Evolutionary conservation across 169 alveolate species (phyloP).

Genomic region (Plasmodium berghei): DNA sequence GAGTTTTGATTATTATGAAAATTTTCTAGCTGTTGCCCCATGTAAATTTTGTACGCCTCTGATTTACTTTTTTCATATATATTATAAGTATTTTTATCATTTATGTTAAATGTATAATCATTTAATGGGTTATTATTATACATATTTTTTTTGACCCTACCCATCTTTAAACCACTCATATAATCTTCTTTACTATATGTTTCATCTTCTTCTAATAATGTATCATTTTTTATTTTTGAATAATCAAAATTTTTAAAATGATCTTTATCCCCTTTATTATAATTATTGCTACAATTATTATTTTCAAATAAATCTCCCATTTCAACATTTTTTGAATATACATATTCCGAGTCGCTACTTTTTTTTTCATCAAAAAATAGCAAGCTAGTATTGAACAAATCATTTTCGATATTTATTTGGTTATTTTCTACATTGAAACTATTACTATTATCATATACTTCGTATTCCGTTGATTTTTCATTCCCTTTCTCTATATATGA

Average conservation of each 20-base stretch:
- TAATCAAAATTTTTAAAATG: slow-evolving; percentile 30
- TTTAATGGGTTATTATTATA: slow-evolving; percentile 5
- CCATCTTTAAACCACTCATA: slow-evolving; percentile 49
- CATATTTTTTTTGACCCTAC: not conserved
- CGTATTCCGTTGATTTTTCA: not conserved
- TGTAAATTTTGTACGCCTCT: slow-evolving; percentile 51
- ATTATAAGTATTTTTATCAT: slow-evolving; percentile 48
- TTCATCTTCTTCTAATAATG: slow-evolving; percentile 61
- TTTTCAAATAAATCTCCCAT: slow-evolving; percentile 53
- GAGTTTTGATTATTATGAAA: slow-evolving; percentile 9
- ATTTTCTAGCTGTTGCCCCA: slow-evolving; percentile 45
- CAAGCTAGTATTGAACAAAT: slow-evolving; percentile 24
- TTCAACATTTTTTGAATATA: slow-evolving; percentile 52
- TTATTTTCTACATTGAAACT: no score
- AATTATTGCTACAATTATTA: slow-evolving; percentile 5
- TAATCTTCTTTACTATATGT: slow-evolving; percentile 61
- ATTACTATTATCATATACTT: no score
- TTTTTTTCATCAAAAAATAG: slow-evolving; percentile 13
- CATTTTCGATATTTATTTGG: slow-evolving; percentile 24
- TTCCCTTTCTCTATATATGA: not conserved
- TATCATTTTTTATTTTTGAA: slow-evolving; percentile 29
- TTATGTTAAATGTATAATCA: slow-evolving; percentile 43
- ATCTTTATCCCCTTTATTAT: not conserved
- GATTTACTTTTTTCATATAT: slow-evolving; percentile 57
- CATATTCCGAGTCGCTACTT: slow-evolving; percentile 7